Percentiles rank a stretch among this genome's conserved stretches.
These are phyloP conservation scores for Mycena leptocephala DNA, from an alignment of 768 basidiomycete species.

Conservation along the genomic window DNA sequence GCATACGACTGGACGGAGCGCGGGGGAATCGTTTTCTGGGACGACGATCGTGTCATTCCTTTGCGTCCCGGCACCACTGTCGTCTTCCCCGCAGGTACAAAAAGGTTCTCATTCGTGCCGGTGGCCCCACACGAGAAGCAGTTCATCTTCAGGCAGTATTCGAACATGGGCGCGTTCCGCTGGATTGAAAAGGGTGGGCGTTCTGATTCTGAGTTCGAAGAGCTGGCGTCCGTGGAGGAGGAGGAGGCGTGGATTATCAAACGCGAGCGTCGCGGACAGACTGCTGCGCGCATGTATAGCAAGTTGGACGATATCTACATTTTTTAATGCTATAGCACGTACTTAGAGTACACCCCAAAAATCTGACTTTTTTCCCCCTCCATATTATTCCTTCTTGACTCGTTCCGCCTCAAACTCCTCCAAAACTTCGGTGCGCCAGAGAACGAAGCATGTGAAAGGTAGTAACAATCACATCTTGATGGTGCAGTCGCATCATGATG, in stretches of 20 bases:
- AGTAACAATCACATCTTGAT: no score
- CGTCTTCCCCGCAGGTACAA: not conserved
- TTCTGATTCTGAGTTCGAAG: not conserved
- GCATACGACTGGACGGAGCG: no score
- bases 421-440: no score
- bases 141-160: not conserved
- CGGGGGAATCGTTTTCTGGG: not conserved
- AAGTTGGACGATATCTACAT: not conserved
- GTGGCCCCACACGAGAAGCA: not conserved
- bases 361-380: not conserved
- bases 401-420: not conserved
- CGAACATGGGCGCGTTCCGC: not conserved
- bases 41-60: not conserved
- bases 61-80: not conserved
- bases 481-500: no score
- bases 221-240: not conserved
- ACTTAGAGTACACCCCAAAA: not conserved
- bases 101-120: not conserved
- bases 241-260: not conserved
- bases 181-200: slow-evolving; percentile 5
- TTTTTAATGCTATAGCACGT: not conserved
- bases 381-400: not conserved
- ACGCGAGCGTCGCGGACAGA: not conserved
- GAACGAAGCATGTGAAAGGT: no score
- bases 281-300: not conserved